Evolutionary conservation across 495 filamentous ascomycete species (phyloP), one percentile per base, ranked within the genome.

Genomic region (Xylaria longipes): DNA sequence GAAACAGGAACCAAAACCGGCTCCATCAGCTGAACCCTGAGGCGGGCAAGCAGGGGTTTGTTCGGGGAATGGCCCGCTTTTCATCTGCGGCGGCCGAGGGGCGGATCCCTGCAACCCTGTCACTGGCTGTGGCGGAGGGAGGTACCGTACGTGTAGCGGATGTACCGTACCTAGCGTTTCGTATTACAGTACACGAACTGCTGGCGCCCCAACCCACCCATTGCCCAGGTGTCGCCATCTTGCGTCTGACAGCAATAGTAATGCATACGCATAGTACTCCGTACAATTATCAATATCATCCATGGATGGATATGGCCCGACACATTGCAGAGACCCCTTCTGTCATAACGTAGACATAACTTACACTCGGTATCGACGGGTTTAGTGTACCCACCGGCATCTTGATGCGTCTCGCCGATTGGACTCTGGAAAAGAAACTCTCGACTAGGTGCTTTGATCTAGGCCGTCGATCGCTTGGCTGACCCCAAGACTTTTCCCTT

Each of bases 391-490:
- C 31, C 57, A 35, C 57, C 57, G 17, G 57, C 57, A 60, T 60
- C 31, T 37, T 7, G 17, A 37, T 37, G 33, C 20, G 17, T 60
- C 29, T 37, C 31, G 25, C 57, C 57, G 57, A 60, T 60, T 60
- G 57, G 57, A 35, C 31, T 29, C 20, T 8, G 9, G 31, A 12
- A 33, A 63, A 27, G 14, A n/a, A 27, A 29, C 60, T 60, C 52
- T 4, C 8, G n/a, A 35, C 31, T 35, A 62, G 58, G n/a, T 37
- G 35, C 57, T 37, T 2, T 62, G 58, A 41, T 62, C 58, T 37
- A 62, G 20, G 20, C 58, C 37, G 35, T 41, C 25, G 58, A 62
- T 62, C 58, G 33, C 58, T 62, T 62, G 57, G 57, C 57, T 22
- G 33, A 39, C 57, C 25, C 57, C 58, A 17, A 37, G 35, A 62